phyloP scores from a whole-genome alignment of 805 yeast genomes.

The Saccharomycopsis sp. region DNA sequence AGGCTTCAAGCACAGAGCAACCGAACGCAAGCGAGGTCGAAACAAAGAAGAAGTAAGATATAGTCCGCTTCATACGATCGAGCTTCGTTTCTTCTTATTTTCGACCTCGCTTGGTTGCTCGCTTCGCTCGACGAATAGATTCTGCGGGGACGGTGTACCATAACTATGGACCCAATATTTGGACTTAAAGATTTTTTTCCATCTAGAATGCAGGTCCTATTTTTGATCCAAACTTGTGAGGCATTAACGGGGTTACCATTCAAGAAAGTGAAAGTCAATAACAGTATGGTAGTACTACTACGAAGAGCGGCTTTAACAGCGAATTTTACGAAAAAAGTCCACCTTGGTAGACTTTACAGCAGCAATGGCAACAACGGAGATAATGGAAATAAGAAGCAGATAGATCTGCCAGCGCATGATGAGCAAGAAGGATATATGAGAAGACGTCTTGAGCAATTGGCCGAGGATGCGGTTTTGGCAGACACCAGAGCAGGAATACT shows the following conservation, averaged over 20 bases:
- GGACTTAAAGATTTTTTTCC: not conserved
- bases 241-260: not conserved
- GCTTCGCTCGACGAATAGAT: no score
- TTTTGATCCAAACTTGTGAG: not conserved
- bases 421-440: slow-evolving; percentile 27
- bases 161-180: not conserved
- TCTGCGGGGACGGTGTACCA: no score
- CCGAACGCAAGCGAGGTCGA: no score
- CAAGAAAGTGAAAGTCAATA: no score
- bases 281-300: no score
- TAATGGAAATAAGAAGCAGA: not conserved
- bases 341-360: not conserved
- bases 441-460: slow-evolving; percentile 34
- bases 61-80: no score
- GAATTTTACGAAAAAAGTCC: not conserved
- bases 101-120: no score
- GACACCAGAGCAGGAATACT: slow-evolving; percentile 33
- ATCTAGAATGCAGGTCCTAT: not conserved
- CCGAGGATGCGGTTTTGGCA: slow-evolving; percentile 35
- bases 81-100: no score
- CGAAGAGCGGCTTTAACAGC: no score
- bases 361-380: not conserved
- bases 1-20: no score
- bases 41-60: no score
- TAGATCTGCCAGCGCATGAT: no score